Base-by-base conservation (phyloP, 2,329 filamentous ascomycete species). In the Magnaporthales sp. region DNA sequence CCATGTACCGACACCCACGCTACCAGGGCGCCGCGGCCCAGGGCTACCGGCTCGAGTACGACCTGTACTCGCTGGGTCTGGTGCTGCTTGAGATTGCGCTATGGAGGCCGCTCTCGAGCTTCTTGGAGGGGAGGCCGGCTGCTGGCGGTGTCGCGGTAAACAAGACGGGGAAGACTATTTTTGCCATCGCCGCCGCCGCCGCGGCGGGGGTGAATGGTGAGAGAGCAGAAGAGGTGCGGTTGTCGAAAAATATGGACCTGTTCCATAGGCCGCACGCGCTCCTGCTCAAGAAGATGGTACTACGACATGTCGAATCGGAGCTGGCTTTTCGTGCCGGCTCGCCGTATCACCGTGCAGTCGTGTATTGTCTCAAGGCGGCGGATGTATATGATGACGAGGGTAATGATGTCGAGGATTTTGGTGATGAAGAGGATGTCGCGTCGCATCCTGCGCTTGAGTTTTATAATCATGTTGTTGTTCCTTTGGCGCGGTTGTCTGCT, bases 1-100 rank as follows among this genome's bases (percentile, higher is more conserved):
- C 51, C 63, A 30, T 65, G 30, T 67, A 65, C 66, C 66, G 66
- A 8, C 66, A 67, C 62, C 66, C 66, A n/a, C 26, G 27, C 66
- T 63, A 63, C 54, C 63, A 67, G 31, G 64, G 30, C 27, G 64
- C 11, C 27, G 64, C 64, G 1, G 30, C 51, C 10, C 51, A 66
- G 64, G 64, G 54, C 30, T 66, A 66, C 54, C 29, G 54, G 4
- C 64, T 66, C 27, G 51, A 58, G 51, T 67, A 71, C 68, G 79
- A 80, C 69, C 76, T 80, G 29, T 81, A 81, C 73, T 81, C 78
- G 67, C 74, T 85, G 2, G 83, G 83, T 1, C 76, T 84, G 4
- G 74, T 84, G 2, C 75, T 85, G 8, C 75, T 84, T 6, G 82
- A 85, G 73, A 80, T 84, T 56, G 73, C 71, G 0, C 68, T 71